Conservation (phyloP, 1,284 basidiomycete genomes). For the Anthracocystis panici-leucophaei region DNA sequence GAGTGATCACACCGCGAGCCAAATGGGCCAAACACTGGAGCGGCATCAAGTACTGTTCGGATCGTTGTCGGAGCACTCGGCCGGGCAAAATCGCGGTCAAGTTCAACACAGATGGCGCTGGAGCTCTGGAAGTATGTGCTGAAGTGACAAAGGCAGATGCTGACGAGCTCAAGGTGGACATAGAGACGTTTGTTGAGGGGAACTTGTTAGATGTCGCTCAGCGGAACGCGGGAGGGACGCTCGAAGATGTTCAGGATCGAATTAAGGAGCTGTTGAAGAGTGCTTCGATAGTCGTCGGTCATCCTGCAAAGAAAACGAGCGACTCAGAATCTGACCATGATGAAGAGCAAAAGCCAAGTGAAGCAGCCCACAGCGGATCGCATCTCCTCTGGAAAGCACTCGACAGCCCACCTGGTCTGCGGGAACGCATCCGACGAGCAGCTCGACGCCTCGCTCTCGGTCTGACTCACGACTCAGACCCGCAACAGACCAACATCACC, state of each 20-base stretch:
- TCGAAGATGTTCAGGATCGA: conserved; percentile 28
- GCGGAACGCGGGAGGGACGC: not conserved
- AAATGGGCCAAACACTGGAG: conserved; percentile 59
- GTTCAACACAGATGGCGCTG: not conserved
- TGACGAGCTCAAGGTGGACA: conserved; percentile 9
- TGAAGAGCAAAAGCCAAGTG: not conserved
- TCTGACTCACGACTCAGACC: conserved; percentile 33
- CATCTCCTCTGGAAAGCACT: conserved; percentile 37
- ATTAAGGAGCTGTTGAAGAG: conserved; percentile 1
- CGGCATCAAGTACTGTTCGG: conserved; percentile 54
- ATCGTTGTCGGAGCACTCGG: conserved; percentile 29
- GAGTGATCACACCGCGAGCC: conserved; percentile 57
- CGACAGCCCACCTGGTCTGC: conserved; percentile 38
- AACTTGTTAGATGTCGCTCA: conserved; percentile 10
- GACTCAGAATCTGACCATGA: conserved; percentile 8
- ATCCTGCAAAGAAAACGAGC: not conserved
- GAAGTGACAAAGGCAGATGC: conserved; percentile 1
- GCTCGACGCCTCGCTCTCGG: conserved; percentile 48
- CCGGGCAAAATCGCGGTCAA: conserved; percentile 21
- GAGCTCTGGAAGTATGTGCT: not conserved
- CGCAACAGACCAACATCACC: conserved; percentile 20
- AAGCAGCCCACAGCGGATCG: too few relatives aligned
- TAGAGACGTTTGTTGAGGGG: conserved; percentile 28
- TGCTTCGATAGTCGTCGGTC: conserved; percentile 8
- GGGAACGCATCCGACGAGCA: conserved; percentile 43